Percentiles rank a stretch among this genome's conserved stretches.
Conservation (phyloP, 345 rosid species). For the Pugionium dolabratum region DNA sequence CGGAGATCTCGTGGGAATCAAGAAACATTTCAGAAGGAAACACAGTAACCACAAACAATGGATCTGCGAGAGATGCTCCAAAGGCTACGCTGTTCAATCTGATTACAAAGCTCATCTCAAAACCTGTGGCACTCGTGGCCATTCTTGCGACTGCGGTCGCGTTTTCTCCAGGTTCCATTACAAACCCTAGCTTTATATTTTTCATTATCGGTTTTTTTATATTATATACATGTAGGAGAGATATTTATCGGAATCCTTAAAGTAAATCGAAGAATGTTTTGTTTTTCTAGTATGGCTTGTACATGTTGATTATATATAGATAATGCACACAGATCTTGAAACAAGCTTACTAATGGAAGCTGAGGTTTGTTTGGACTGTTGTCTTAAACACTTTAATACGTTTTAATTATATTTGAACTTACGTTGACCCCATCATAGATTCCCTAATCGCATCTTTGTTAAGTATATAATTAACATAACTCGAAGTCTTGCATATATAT, state of each 20-base stretch:
- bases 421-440: conserved; percentile 37
- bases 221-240: neutral
- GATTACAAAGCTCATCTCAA: conserved; percentile 99
- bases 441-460: conserved; percentile 32
- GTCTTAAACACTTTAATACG: conserved; percentile 3
- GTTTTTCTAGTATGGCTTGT: conserved; percentile 34
- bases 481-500: conserved; percentile 31
- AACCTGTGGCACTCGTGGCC: conserved; percentile 98
- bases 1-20: conserved; percentile 97
- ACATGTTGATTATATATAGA: conserved; percentile 21
- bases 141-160: conserved; percentile 97
- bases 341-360: conserved; percentile 28
- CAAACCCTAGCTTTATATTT: conserved; percentile 27
- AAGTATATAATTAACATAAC: conserved; percentile 34
- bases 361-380: conserved; percentile 30
- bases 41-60: conserved; percentile 95
- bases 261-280: conserved; percentile 41
- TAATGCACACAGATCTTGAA: conserved; percentile 25
- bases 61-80: conserved; percentile 90
- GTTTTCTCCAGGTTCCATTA: conserved; percentile 82
- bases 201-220: neutral
- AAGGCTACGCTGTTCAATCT: conserved; percentile 96
- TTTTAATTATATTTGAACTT: conserved; percentile 34
- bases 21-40: conserved; percentile 91
- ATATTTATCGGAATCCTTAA: conserved; percentile 29